A percentile compares a stretch with the other conserved stretches of the same genome.
Conservation (phyloP, 1,139 yeast genomes). For the Waltiozyma sp. region DNA sequence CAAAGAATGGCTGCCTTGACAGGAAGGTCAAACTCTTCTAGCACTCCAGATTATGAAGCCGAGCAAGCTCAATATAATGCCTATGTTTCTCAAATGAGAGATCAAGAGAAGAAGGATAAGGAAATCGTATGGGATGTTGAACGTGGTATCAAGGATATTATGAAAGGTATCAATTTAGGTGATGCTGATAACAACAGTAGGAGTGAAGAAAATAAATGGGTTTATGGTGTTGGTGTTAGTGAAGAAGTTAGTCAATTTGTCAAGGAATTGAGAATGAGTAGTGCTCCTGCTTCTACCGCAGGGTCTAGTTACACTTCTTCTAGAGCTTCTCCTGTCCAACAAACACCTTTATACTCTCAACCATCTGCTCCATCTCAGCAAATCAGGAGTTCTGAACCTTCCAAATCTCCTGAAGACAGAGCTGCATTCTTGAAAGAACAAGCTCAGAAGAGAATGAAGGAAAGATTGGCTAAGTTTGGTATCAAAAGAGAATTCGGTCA, state of each 20-base stretch:
- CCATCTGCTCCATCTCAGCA: constrained; percentile 10
- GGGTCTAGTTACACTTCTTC: constrained; percentile 14
- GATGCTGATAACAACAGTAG: constrained; percentile 22
- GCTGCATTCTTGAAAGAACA: constrained; percentile 82
- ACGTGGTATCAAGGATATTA: constrained; percentile 24
- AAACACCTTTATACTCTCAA: constrained; percentile 2
- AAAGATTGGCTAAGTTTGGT: constrained; percentile 79
- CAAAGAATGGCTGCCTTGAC: constrained; percentile 90
- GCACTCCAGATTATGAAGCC: constrained; percentile 37
- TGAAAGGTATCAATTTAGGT: constrained; percentile 19
- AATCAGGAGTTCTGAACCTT: constrained; percentile 3
- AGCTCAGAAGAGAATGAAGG: constrained; percentile 87
- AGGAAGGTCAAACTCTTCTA: constrained; percentile 48
- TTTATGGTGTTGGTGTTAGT: constrained; percentile 28
- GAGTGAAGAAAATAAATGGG: constrained; percentile 22
- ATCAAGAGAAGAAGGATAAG: constrained; percentile 22
- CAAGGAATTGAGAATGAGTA: constrained; percentile 36
- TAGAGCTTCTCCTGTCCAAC: constrained; percentile 1
- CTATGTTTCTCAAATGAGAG: constrained; percentile 38
- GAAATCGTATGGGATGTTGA: constrained; percentile 23
- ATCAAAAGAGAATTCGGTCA: constrained; percentile 23
- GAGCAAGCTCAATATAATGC: constrained; percentile 48
- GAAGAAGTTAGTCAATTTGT: constrained; percentile 37
- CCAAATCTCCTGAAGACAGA: constrained; percentile 45
- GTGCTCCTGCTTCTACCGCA: neutral